A percentile compares a stretch with the other conserved stretches of the same genome.
These are phyloP conservation scores for Vitis cinerea DNA, from an alignment of 164 flowering plant species.

Conservation along the genomic window DNA sequence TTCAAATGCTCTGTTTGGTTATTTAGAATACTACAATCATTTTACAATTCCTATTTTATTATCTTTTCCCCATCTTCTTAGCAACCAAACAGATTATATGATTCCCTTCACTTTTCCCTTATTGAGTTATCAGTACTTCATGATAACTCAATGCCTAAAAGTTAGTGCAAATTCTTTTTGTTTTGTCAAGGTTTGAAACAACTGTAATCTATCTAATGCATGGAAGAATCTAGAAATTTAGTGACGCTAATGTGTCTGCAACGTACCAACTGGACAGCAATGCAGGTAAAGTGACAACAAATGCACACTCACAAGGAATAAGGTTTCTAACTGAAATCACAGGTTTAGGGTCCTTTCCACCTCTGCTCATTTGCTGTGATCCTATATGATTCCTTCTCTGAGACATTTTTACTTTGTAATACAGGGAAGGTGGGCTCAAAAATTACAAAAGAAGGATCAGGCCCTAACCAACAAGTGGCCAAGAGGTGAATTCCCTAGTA, in stretches of 20 bases:
- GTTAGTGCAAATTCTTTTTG: no score
- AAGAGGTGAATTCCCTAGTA: slow-evolving; percentile 42
- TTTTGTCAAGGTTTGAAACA: no score
- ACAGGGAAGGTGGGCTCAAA: slow-evolving; percentile 40
- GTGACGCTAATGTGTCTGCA: no score
- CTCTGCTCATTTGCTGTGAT: slow-evolving; percentile 2
- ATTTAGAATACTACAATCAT: not conserved
- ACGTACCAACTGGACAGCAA: slow-evolving; percentile 38
- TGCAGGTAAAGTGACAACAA: slow-evolving; percentile 77
- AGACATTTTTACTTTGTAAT: not conserved
- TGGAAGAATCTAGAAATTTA: no score
- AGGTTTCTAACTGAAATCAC: slow-evolving; percentile 71
- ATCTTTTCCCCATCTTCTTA: no score
- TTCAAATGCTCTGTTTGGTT: not conserved
- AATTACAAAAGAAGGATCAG: slow-evolving; percentile 17
- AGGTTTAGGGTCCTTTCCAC: slow-evolving; percentile 37
- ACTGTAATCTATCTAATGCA: no score
- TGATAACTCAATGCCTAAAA: not conserved
- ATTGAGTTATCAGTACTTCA: not conserved
- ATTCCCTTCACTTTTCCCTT: not conserved
- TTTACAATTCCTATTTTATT: no score
- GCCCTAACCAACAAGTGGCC: slow-evolving; percentile 19
- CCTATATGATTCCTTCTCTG: slow-evolving; percentile 1
- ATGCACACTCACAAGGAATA: slow-evolving; percentile 77
- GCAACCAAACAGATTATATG: no score